These are phyloP conservation scores for Russula virescens DNA, from an alignment of 768 basidiomycete genomes.

Conservation along the genomic window DNA sequence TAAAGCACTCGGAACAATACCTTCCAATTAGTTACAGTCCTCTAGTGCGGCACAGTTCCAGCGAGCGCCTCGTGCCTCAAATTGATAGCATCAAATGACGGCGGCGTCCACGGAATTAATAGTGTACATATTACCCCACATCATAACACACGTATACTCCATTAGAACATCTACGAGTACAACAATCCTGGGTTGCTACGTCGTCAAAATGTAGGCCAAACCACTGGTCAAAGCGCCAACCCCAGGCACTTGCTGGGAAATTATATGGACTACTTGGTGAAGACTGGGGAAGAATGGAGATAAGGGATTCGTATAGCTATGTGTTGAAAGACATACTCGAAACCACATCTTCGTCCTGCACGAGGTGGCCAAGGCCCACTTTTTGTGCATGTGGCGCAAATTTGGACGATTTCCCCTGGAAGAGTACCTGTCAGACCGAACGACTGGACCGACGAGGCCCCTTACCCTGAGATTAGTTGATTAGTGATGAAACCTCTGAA, in stretches of 20 bases:
- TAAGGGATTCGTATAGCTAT: not conserved
- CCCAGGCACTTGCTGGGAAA: not conserved
- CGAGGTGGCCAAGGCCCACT: conserved; percentile 76
- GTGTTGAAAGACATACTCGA: conserved; percentile 54
- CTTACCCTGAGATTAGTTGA: conserved; percentile 12
- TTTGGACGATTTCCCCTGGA: conserved; percentile 87
- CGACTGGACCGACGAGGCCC: conserved; percentile 1
- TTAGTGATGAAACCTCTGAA: not conserved
- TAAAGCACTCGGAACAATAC: not conserved
- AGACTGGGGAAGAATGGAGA: conserved; percentile 28
- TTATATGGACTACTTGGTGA: conserved; percentile 29
- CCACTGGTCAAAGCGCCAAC: not conserved
- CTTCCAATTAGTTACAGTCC: not conserved
- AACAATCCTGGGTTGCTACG: not conserved
- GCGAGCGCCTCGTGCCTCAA: not conserved
- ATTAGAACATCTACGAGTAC: not conserved
- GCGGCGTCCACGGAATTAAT: not conserved
- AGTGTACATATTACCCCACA: not conserved
- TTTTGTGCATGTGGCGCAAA: conserved; percentile 94
- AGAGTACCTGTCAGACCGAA: conserved; percentile 9
- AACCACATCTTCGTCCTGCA: conserved; percentile 85
- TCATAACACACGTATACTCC: not conserved
- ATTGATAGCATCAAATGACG: conserved; percentile 1
- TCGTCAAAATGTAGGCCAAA: not conserved
- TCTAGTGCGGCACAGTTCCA: not conserved